Evolutionary conservation across 2,329 filamentous ascomycete species (phyloP).

Genomic region (Venturia aucupariae): DNA sequence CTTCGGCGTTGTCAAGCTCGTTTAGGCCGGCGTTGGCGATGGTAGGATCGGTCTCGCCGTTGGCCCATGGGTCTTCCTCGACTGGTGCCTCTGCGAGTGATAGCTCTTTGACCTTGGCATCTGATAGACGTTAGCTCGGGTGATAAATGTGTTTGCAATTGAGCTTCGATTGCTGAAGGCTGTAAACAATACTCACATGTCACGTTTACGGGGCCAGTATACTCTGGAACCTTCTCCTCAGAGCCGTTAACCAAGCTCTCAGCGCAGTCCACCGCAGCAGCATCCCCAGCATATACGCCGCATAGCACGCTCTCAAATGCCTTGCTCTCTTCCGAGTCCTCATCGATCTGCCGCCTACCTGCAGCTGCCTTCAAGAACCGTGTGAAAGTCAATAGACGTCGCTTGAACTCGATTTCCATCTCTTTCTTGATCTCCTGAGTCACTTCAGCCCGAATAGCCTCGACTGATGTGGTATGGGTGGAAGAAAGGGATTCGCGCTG

Average conservation of each 20-base stretch:
- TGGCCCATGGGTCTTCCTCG: slow-evolving; percentile 41
- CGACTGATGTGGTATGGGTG: slow-evolving; percentile 48
- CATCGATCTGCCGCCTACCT: slow-evolving; percentile 59
- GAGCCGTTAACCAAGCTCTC: slow-evolving; percentile 67
- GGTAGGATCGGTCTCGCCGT: slow-evolving; percentile 52
- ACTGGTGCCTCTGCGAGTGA: slow-evolving; percentile 39
- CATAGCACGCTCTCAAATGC: slow-evolving; percentile 74
- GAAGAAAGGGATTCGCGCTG: slow-evolving; percentile 48
- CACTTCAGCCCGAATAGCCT: slow-evolving; percentile 44
- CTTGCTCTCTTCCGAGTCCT: slow-evolving; percentile 65
- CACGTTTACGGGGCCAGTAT: slow-evolving; percentile 55
- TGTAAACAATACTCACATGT: slow-evolving; percentile 53
- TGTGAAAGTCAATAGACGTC: slow-evolving; percentile 61
- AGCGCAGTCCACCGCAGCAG: slow-evolving; percentile 63
- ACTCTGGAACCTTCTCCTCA: slow-evolving; percentile 56
- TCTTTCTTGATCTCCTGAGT: slow-evolving; percentile 50
- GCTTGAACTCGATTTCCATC: slow-evolving; percentile 41
- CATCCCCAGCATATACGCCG: slow-evolving; percentile 69
- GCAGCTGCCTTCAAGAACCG: slow-evolving; percentile 75
- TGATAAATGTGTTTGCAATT: not conserved
- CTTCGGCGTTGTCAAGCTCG: slow-evolving; percentile 47
- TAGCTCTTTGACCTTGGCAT: slow-evolving; percentile 29
- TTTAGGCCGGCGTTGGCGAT: slow-evolving; percentile 57
- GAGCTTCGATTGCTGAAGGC: not conserved
- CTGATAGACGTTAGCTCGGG: slow-evolving; percentile 17